Evolutionary conservation across 148 eudicot species (phyloP), one percentile per base, ranked within the genome.

Genomic region (Rhododendron simsii): DNA sequence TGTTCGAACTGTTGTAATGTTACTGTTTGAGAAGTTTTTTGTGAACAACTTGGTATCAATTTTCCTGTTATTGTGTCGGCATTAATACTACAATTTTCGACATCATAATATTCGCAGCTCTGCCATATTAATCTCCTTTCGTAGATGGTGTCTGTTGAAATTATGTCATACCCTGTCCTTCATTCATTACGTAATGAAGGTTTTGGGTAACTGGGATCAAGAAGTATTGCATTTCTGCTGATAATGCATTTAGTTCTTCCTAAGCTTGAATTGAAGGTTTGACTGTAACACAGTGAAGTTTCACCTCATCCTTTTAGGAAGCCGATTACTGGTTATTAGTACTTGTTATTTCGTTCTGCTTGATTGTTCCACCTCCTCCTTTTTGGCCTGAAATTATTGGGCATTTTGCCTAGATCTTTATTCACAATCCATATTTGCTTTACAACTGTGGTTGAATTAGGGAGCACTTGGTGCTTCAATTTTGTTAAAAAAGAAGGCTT

Each of bases 11-110:
- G 33, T 65, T 51, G 63, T 18, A 41, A 83, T 84, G 61, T 21
- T 69, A 28, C 61, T 51, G 41, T 51, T 51, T 30, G 76, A 71
- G 45, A 44, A 50, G 50, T 57, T 39, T 73, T 69, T 45, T 55
- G n/a, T 59, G 79, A 77, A 80, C 89, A 28, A 39, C 45, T 41
- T 18, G 11, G 59, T 48, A 26, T 63, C 83, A 0, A 20, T 48
- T 87, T 84, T 51, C 45, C 65, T 44, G 85, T 82, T 71, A 57
- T 18, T 73, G 33, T 41, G 57, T 53, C 37, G 69, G 10, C 28
- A 28, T 39, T 75, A 44, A 51, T 48, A 28, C 59, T 48, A 55
- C 20, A 48, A 23, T 81, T 28, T 65, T 83, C 12, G 0, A 67
- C 44, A 41, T 5, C 85, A 83, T 45, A 14, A 8, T 18, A 20